Base-by-base conservation (phyloP, 2,329 filamentous ascomycete genomes). In the Aspergillus unguis region DNA sequence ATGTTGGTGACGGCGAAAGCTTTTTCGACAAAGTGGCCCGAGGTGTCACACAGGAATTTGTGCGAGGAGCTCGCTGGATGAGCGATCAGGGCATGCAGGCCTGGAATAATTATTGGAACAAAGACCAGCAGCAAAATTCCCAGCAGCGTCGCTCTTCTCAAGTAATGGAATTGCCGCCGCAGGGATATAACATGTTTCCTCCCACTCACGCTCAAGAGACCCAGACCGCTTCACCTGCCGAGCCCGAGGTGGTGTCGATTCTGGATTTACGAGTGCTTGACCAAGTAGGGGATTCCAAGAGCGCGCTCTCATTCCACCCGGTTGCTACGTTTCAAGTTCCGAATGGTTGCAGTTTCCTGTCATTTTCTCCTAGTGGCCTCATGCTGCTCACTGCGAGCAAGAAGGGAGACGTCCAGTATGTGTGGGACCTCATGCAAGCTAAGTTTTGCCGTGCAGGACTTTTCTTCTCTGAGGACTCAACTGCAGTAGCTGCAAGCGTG, bases 91-190 rank as follows among this genome's bases (percentile, higher is more conserved):
- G 76, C 17, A 59, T 77, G 44, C 75, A 77, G 54, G 75, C 73
- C 5, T 78, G 76, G 76, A 76, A 77, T 53, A 77, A 65, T 52
- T 79, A 79, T 58, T 78, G 76, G 75, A 75, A 75, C 47, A 75
- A 73, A 44, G 73, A 77, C 41, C 65, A 72, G 54, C 55, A 59
- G 10, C 62, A 64, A 37, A 63, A 59, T 36, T 49, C 62, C 11
- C 53, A 62, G 23, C 54, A 63, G 8, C 68, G 70, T 5, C 70
- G 71, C 25, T 65, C 17, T 17, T 17, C 67, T 27, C 53, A 62
- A n/a, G 51, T 59, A 6, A 55, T 60, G 23, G 70, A 73, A 10
- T 54, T 61, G 7, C 63, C 62, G 10, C 61, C 62, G 28, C 67
- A 67, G 32, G 65, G 62, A 17, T 65, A 71, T 53, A 65, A 63